phyloP scores from a whole-genome alignment of 257 asterid species.

The Przewalskia tangutica region DNA sequence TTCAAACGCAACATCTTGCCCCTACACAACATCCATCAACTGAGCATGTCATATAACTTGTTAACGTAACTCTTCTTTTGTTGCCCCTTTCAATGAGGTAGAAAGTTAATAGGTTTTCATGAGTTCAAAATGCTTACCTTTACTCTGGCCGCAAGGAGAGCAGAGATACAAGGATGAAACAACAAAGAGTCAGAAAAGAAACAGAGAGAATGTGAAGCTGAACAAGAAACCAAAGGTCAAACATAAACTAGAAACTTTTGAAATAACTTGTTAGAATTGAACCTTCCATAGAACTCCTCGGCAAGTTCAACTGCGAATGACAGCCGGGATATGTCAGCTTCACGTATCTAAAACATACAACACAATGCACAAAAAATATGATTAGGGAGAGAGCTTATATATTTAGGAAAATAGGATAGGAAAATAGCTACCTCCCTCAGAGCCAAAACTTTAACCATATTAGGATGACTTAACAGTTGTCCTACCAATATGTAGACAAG shows the following conservation, averaged over 20 bases:
- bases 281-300: slow-evolving; percentile 99
- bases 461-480: neutral
- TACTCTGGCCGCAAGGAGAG: slow-evolving; percentile 45
- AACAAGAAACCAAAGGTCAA: neutral
- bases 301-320: slow-evolving; percentile 99
- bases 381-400: neutral
- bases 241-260: neutral
- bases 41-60: slow-evolving; percentile 9
- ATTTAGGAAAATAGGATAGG: neutral
- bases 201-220: slow-evolving; percentile 1
- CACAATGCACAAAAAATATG: neutral
- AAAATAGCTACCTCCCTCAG: neutral
- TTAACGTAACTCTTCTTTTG: neutral
- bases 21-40: slow-evolving; percentile 43
- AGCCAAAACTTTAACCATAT: neutral
- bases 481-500: neutral
- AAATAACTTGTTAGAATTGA: neutral
- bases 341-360: slow-evolving; percentile 64
- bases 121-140: slow-evolving; percentile 45
- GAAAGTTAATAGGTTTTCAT: neutral
- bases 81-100: neutral
- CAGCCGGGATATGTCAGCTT: slow-evolving; percentile 94
- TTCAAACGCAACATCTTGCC: slow-evolving; percentile 97
- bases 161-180: slow-evolving; percentile 6
- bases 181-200: slow-evolving; percentile 8